Evolutionary conservation across 2,329 filamentous ascomycete genomes (phyloP), one percentile per base, ranked within the genome.

Genomic region (Stagonosporopsis chrysanthemi): DNA sequence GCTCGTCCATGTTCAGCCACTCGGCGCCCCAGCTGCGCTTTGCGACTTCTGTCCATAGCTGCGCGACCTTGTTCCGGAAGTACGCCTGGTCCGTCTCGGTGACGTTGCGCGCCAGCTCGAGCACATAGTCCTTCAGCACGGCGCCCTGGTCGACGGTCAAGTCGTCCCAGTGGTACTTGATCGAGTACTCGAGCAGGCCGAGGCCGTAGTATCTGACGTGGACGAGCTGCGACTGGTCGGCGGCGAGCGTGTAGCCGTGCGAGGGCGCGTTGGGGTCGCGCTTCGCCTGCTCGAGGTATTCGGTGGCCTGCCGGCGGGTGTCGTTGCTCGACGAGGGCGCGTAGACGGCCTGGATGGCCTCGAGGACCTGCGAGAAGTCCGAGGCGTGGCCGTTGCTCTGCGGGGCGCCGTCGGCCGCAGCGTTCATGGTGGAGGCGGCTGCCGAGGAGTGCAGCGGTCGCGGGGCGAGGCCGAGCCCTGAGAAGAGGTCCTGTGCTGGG

Each of bases 201-300:
- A 99, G 84, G 55, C 93, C 95, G 76, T 96, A 99, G 79, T 98
- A 93, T 67, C 95, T 90, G 54, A 98, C 90, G 52, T 95, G 85
- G 38, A 91, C 86, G 51, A 90, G 85, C 73, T 96, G 91, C 35
- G 84, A 81, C 69, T 83, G 84, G 76, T 95, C 88, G 64, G 86
- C 86, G 41, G 93, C 93, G 58, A 99, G 85, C 23, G 85, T 84
- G 78, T 91, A 96, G 65, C 95, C 95, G 79, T 95, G 89, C 45
- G 90, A 87, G 2, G 92, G 91, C 5, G 94, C 93, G 69, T 93
- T 88, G 55, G 86, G 82, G 67, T 90, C 86, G 43, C 86, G 83
- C 79, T 97, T 98, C 70, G 96, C 85, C 22, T 89, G 81, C 74
- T 99, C 95, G 64, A 99, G 88, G 72, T 92, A 97, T 35, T 86